A percentile compares a stretch with the other conserved stretches of the same genome.
phyloP scores from a whole-genome alignment of 805 yeast genomes.

The Ogataea ganodermae region DNA sequence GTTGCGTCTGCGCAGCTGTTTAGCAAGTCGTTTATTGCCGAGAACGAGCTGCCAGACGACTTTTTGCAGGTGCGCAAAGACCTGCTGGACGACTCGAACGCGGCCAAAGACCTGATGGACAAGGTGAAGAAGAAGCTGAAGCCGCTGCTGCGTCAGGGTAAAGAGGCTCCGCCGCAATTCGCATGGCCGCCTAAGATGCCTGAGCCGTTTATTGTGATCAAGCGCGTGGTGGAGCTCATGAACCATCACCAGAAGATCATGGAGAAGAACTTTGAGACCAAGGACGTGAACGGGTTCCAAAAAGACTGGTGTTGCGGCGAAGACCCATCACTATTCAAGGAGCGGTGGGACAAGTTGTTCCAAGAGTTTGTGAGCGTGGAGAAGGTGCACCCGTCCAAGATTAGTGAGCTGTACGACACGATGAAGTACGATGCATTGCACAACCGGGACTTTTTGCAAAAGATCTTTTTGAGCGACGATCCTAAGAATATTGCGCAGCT shows the following conservation, averaged over 20 bases:
- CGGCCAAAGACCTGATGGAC: slow-evolving; percentile 97
- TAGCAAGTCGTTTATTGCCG: slow-evolving; percentile 70
- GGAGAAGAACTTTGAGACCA: slow-evolving; percentile 73
- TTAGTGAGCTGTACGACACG: slow-evolving; percentile 94
- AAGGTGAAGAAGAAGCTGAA: slow-evolving; percentile 95
- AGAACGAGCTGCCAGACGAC: slow-evolving; percentile 72
- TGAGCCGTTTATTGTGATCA: slow-evolving; percentile 91
- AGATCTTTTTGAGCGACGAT: slow-evolving; percentile 68
- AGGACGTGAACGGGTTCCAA: slow-evolving; percentile 70
- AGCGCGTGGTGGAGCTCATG: slow-evolving; percentile 94
- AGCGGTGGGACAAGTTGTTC: slow-evolving; percentile 96
- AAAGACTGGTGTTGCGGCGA: slow-evolving; percentile 95
- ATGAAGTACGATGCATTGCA: slow-evolving; percentile 98
- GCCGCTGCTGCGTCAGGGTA: slow-evolving; percentile 91
- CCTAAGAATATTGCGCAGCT: slow-evolving; percentile 45
- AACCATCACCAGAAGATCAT: slow-evolving; percentile 82
- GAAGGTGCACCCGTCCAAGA: slow-evolving; percentile 96
- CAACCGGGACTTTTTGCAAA: slow-evolving; percentile 84
- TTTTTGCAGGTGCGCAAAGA: slow-evolving; percentile 84
- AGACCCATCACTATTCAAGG: slow-evolving; percentile 85
- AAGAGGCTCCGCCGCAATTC: slow-evolving; percentile 95
- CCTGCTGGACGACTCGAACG: slow-evolving; percentile 92
- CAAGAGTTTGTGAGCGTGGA: slow-evolving; percentile 90
- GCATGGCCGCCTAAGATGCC: slow-evolving; percentile 99
- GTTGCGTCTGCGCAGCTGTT: slow-evolving; percentile 89